phyloP scores from a whole-genome alignment of 2,329 filamentous ascomycete species.

The Beauveria sp. region DNA sequence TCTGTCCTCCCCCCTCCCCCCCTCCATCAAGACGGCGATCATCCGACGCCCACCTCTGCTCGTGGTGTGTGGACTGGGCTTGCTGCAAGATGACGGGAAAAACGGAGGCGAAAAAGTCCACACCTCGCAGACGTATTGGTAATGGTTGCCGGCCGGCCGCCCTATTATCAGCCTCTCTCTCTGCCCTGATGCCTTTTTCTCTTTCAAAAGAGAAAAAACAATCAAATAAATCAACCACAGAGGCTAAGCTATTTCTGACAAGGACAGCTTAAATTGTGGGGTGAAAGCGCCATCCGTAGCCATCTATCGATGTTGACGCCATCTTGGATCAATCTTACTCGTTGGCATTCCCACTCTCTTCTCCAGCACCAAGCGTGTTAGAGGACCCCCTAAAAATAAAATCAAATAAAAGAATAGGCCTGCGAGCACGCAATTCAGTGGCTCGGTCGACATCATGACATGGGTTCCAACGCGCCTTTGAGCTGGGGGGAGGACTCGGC shows the following conservation, averaged over 20 bases:
- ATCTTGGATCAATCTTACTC: constrained; percentile 13
- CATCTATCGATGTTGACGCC: constrained; percentile 12
- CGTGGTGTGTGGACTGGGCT: neutral
- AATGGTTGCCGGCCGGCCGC: neutral
- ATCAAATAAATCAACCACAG: neutral
- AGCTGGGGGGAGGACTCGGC: neutral
- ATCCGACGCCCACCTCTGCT: neutral
- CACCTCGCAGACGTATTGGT: neutral
- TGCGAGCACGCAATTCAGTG: constrained; percentile 13
- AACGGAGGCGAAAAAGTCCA: neutral
- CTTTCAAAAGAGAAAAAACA: neutral
- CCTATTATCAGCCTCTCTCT: neutral
- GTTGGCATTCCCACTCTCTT: neutral
- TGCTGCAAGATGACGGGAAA: neutral
- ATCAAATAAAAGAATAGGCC: neutral
- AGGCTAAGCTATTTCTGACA: constrained; percentile 1
- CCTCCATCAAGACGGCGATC: neutral
- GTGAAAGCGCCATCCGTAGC: neutral
- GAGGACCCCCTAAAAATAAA: neutral
- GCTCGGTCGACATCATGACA: constrained; percentile 11
- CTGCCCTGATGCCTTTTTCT: neutral
- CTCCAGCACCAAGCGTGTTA: neutral
- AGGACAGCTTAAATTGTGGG: constrained; percentile 6
- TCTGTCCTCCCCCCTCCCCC: neutral
- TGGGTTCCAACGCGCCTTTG: neutral